Percentiles rank a stretch among this genome's conserved stretches.
Conservation (phyloP, 257 asterid genomes). For the Scutellaria barbata region DNA sequence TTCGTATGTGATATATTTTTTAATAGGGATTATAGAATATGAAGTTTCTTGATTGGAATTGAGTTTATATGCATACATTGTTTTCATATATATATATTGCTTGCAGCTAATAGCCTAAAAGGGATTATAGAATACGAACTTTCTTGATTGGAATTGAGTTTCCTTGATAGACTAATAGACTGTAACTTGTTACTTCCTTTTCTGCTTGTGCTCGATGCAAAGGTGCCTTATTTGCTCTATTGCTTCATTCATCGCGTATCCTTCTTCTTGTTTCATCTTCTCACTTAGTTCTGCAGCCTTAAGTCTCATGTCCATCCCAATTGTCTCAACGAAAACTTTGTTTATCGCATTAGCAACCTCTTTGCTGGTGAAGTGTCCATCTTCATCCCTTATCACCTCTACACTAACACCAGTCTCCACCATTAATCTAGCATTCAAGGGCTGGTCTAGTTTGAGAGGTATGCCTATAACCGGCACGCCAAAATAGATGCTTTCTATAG, state of each 20-base stretch:
- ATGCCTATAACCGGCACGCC: conserved; percentile 47
- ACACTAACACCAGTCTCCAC: conserved; percentile 46
- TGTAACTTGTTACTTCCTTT: background rate
- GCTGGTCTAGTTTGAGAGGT: conserved; percentile 44
- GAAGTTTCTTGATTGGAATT: conserved; percentile 15
- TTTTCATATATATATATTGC: conserved; percentile 8
- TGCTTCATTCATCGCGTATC: conserved; percentile 31
- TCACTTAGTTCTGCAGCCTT: conserved; percentile 37
- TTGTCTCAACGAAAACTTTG: conserved; percentile 33
- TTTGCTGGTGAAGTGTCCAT: conserved; percentile 35
- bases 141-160: background rate
- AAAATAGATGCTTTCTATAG: conserved; percentile 41
- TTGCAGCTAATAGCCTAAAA: conserved; percentile 17
- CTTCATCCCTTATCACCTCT: conserved; percentile 43
- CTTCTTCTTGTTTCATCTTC: conserved; percentile 41
- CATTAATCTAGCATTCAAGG: conserved; percentile 35
- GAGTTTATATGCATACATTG: background rate
- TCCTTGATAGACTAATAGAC: background rate
- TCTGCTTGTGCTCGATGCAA: conserved; percentile 34
- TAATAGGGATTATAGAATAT: conserved; percentile 3
- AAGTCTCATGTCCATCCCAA: conserved; percentile 34
- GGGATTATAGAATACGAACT: too few relatives aligned
- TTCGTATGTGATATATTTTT: conserved; percentile 22
- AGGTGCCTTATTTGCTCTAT: conserved; percentile 30
- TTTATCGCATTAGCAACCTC: conserved; percentile 36